Percentiles rank a stretch among this genome's conserved stretches.
These are phyloP conservation scores for Zoysia matrella DNA, from an alignment of 202 grass and related monocot genomes.

Conservation along the genomic window DNA sequence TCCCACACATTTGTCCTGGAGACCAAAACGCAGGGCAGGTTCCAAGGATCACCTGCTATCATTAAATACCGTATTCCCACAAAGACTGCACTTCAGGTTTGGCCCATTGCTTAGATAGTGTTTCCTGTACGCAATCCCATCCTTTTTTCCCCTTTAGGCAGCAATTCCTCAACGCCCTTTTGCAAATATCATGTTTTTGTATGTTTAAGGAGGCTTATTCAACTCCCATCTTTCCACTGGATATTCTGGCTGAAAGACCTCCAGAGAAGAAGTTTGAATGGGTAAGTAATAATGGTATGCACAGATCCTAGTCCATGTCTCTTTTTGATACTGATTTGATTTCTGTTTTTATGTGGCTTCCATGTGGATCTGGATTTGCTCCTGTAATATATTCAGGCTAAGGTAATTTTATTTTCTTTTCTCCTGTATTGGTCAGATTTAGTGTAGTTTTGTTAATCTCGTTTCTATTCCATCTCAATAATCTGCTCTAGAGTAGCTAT, in stretches of 20 bases:
- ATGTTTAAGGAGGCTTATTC: conserved; percentile 85
- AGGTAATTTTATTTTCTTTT: conserved; percentile 56
- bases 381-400: conserved; percentile 62
- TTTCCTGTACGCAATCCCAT: not conserved
- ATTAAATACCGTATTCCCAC: conserved; percentile 89
- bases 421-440: not conserved
- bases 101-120: not conserved
- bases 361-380: conserved; percentile 29
- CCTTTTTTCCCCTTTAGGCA: not conserved
- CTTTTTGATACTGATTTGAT: conserved; percentile 36
- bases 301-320: not conserved
- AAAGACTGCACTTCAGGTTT: conserved; percentile 92
- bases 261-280: conserved; percentile 28
- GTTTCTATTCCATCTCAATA: conserved; percentile 17
- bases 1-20: conserved; percentile 87
- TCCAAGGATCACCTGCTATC: conserved; percentile 77
- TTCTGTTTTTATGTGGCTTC: conserved; percentile 35
- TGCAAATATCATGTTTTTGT: conserved; percentile 40
- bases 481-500: not conserved
- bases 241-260: conserved; percentile 40
- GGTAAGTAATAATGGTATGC: conserved; percentile 53
- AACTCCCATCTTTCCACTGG: conserved; percentile 73
- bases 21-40: conserved; percentile 75
- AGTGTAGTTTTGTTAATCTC: not conserved
- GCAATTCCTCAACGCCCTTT: not conserved